phyloP scores from a whole-genome alignment of 2,329 filamentous ascomycete species.

The Aureobasidium sp. region DNA sequence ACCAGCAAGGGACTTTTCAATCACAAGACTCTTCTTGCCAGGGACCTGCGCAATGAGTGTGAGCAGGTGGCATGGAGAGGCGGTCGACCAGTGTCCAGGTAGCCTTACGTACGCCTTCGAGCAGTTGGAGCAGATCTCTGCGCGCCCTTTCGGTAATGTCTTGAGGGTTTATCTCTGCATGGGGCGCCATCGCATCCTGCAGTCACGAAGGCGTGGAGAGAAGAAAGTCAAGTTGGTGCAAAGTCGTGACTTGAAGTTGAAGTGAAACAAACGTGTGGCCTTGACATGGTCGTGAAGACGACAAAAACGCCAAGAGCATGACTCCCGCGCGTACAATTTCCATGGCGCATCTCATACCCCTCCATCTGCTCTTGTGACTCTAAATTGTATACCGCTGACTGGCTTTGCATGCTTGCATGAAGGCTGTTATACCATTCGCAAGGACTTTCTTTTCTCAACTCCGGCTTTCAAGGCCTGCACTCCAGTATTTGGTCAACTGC shows the following conservation, averaged over 20 bases:
- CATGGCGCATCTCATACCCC: background rate
- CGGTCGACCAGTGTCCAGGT: constrained; percentile 4
- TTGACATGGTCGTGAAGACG: constrained; percentile 1
- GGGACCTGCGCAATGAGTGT: constrained; percentile 60
- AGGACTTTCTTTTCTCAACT: constrained; percentile 12
- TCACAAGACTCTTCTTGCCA: constrained; percentile 96
- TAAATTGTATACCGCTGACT: background rate
- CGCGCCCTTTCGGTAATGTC: constrained; percentile 75
- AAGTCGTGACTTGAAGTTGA: background rate
- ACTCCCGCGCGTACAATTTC: constrained; percentile 3
- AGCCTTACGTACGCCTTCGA: constrained; percentile 80
- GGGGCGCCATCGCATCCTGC: constrained; percentile 31
- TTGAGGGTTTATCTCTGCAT: constrained; percentile 58
- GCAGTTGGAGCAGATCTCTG: constrained; percentile 80
- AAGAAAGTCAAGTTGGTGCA: background rate
- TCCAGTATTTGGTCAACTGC: background rate
- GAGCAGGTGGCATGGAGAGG: background rate
- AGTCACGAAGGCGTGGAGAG: background rate
- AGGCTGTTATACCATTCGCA: constrained; percentile 6
- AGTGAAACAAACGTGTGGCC: background rate
- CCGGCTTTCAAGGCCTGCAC: background rate
- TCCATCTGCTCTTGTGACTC: constrained; percentile 1
- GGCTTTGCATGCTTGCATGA: constrained; percentile 15
- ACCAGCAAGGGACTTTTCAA: constrained; percentile 84
- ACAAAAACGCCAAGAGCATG: constrained; percentile 3